Base-by-base conservation (phyloP, 2,329 filamentous ascomycete species). In the Anisogramma anomala region DNA sequence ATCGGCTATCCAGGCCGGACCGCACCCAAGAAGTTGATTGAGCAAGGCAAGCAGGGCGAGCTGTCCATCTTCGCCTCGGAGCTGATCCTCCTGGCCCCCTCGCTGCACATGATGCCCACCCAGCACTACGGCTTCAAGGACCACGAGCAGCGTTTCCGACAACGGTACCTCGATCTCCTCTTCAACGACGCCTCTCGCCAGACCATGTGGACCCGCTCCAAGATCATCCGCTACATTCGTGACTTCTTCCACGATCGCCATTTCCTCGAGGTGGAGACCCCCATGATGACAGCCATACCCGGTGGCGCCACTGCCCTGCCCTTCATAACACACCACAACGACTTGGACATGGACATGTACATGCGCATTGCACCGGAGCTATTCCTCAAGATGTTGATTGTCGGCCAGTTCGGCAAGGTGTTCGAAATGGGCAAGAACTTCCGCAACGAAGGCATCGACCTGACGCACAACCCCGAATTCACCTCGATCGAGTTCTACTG, bases 391-490 rank as follows among this genome's bases (percentile, higher is more conserved):
- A 86, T 93, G 79, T 71, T 81, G 43, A 83, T 96, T 36, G 89
- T 98, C 23, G 93, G 93, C 56, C 91, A 89, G 45, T 73, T 96
- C 31, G 85, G 94, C 67, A 79, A 84, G 54, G 91, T 98, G 11
- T 98, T 94, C 64, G 91, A 98, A 61, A 78, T 98, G 48, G 91
- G 91, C 50, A 82, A 87, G 51, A 86, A 94, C 60, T 98, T 98
- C 76, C 72, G 91, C 55, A 98, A 98, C 57, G 86, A 93, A 63
- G 84, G 83, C 45, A 82, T 86, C 49, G 86, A 94, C 60, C 69
- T 91, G 37, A 98, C 91, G 6, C 91, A 98, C 71, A 98, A 96
- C 69, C 91, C 84, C 28, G 91, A 98, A 61, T 98, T 98, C 69
- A 98, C 91, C 32, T 94, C 86, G 19, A 85, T 86, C 61, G 91